Conservation (phyloP, 2,329 filamentous ascomycete species). For the Trichophyton simii region DNA sequence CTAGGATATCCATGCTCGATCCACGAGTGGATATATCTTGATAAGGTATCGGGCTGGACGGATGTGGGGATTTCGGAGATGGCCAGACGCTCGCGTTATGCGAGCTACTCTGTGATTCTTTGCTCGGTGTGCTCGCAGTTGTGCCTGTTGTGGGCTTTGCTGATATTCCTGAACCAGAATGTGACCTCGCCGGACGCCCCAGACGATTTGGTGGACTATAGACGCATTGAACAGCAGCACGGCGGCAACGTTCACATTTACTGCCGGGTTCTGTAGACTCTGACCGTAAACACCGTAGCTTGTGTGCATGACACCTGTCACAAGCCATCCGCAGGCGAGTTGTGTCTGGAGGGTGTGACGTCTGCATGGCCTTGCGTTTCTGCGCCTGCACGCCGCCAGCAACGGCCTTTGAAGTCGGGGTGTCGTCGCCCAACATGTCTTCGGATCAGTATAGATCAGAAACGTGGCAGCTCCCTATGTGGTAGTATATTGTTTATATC, state of each 20-base stretch:
- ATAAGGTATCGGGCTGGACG: neutral
- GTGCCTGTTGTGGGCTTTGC: neutral
- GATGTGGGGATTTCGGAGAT: neutral
- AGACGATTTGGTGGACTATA: neutral
- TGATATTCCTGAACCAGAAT: neutral
- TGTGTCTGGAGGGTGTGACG: neutral
- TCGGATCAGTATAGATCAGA: neutral
- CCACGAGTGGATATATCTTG: neutral
- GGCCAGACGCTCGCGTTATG: neutral
- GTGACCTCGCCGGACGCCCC: neutral
- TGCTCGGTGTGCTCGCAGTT: neutral
- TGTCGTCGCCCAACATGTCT: neutral
- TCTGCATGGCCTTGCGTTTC: neutral
- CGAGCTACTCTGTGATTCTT: neutral
- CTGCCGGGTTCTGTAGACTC: neutral
- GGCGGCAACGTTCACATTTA: neutral
- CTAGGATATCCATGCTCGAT: neutral
- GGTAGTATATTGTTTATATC: neutral
- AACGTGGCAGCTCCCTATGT: neutral
- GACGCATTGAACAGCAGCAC: neutral
- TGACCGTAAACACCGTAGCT: neutral
- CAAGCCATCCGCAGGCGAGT: neutral
- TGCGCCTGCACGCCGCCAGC: neutral
- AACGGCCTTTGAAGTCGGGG: neutral
- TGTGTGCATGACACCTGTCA: slow-evolving; percentile 2